Evolutionary conservation across 73 alveolate genomes (phyloP).

Genomic region (Diophrys sp.): DNA sequence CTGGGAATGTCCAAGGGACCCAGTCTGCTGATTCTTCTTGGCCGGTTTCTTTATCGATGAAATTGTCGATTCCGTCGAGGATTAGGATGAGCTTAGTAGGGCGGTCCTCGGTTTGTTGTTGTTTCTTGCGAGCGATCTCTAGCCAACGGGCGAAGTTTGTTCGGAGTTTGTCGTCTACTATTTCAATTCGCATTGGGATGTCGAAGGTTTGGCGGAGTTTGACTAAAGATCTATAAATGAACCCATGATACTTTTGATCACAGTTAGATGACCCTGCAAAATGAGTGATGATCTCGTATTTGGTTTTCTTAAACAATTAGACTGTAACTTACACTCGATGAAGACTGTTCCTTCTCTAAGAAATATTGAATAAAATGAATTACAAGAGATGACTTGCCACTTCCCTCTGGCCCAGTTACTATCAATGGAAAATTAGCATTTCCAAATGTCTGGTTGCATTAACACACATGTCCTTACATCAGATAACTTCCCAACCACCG

Average conservation of each 20-base stretch:
- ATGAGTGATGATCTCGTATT: slow-evolving; percentile 28
- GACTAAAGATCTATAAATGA: slow-evolving; percentile 56
- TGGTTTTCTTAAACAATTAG: no score
- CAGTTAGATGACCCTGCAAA: slow-evolving; percentile 53
- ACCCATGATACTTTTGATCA: slow-evolving; percentile 57
- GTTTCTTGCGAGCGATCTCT: slow-evolving; percentile 55
- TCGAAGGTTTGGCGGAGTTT: slow-evolving; percentile 60
- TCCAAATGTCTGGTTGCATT: no score
- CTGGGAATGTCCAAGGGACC: slow-evolving; percentile 73
- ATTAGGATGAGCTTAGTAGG: slow-evolving; percentile 57
- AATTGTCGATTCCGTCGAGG: slow-evolving; percentile 66
- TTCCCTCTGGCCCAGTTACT: no score
- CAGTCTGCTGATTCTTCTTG: slow-evolving; percentile 73
- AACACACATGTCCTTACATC: no score
- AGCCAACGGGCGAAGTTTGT: slow-evolving; percentile 71
- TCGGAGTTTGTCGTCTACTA: slow-evolving; percentile 67
- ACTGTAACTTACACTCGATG: no score
- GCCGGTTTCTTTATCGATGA: slow-evolving; percentile 48
- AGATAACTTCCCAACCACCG: no score
- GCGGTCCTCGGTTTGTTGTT: slow-evolving; percentile 42
- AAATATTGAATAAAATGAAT: no score
- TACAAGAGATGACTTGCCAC: no score
- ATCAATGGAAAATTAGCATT: no score
- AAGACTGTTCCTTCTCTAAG: no score
- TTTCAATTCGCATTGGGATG: slow-evolving; percentile 62